Evolutionary conservation across 108 stramenopile species (phyloP).

Genomic region (Cylindrotheca closterium): DNA sequence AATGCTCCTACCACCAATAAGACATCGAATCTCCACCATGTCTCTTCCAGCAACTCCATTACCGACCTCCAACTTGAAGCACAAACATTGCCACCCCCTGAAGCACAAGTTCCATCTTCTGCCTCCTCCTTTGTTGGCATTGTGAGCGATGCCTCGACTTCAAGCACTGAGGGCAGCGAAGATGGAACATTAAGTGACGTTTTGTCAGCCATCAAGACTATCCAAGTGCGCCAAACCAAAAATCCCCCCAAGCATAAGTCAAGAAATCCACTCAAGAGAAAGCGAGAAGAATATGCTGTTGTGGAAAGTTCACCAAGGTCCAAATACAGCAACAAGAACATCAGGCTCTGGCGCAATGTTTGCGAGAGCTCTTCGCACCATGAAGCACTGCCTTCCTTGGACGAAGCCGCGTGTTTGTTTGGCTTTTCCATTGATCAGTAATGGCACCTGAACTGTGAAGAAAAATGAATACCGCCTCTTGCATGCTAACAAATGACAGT

Average conservation of each 20-base stretch:
- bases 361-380: constrained; percentile 27
- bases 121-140: not conserved
- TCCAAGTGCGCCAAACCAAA: constrained; percentile 4
- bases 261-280: not conserved
- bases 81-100: not conserved
- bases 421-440: constrained; percentile 28
- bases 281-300: not conserved
- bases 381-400: constrained; percentile 56
- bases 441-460: too few relatives aligned
- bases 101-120: not conserved
- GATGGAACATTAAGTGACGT: constrained; percentile 1
- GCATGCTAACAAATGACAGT: too few relatives aligned
- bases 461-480: too few relatives aligned
- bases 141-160: constrained; percentile 7
- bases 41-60: not conserved
- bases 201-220: constrained; percentile 21
- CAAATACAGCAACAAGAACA: constrained; percentile 20
- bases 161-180: not conserved
- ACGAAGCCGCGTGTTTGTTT: constrained; percentile 72
- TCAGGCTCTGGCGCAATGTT: constrained; percentile 27
- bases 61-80: not conserved
- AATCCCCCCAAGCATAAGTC: not conserved
- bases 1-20: too few relatives aligned
- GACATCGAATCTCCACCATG: not conserved
- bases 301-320: constrained; percentile 4